Evolutionary conservation across 2,329 filamentous ascomycete genomes (phyloP), one percentile per base, ranked within the genome.

Genomic region (Penicillium palitans): DNA sequence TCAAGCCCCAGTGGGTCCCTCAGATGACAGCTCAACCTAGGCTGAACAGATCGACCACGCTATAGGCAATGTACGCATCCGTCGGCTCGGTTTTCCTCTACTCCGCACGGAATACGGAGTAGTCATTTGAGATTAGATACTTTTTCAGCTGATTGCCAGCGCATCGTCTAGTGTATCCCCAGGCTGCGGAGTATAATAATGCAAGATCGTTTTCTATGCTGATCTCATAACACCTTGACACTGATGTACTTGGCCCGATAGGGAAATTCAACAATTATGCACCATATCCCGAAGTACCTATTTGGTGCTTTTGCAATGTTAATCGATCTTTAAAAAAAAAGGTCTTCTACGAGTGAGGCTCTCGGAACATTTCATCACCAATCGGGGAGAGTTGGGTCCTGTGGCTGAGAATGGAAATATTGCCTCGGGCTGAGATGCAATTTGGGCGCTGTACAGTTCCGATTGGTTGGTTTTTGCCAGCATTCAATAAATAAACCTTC

Each of bases 1-100:
- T 25, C 42, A 54, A 57, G 55, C 42, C 55, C 51, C 48, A 57
- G 50, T 58, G 55, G 55, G 44, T 54, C 50, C 44, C 25, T 1
- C 31, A 29, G 21, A 33, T 46, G 39, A 57, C 48, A 46, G 41
- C 33, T 57, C 50, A 57, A 44, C 17, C 37, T 19, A 47, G 49
- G 33, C 52, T 55, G 45, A 29, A 44, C 35, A 15, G 53, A 56
- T 56, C 53, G 21, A 37, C 39, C 53, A 52, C 53, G 19, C 53
- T 54, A 54, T 39, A 46, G 29, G 31, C 13, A 44, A 53, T 50
- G 45, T 42, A 31, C 47, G 17, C n/a, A 51, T 45, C 40, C 35
- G 27, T 57, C 49, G 39, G 47, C 55, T 52, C 33, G 25, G 29
- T 15, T 47, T 47, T n/a, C 41, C 3, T 51, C 10, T 17, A 5